Conservation (phyloP, 306 rosid genomes). For the Astragalus glycyphyllos region DNA sequence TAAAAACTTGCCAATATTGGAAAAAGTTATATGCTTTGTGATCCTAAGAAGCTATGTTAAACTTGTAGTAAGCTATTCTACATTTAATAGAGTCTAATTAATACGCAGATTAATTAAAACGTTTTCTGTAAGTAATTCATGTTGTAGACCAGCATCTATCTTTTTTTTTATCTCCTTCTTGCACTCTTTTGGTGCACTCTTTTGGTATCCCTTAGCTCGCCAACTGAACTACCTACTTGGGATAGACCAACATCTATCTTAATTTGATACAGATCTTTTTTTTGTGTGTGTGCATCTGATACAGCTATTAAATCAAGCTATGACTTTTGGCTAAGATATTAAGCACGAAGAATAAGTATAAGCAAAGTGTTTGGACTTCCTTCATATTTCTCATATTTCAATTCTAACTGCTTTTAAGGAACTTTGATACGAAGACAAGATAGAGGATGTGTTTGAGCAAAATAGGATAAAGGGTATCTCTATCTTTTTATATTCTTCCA, state of each 20-base stretch:
- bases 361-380: constrained; percentile 8
- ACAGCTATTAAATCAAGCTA: constrained; percentile 31
- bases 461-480: constrained; percentile 36
- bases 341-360: constrained; percentile 36
- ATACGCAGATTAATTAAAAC: constrained; percentile 16
- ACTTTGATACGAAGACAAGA: constrained; percentile 15
- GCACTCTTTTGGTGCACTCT: too few species aligned
- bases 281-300: constrained; percentile 20
- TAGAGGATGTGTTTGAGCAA: constrained; percentile 14
- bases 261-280: background rate
- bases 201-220: too few species aligned
- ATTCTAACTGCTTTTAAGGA: constrained; percentile 37
- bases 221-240: too few species aligned
- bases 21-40: constrained; percentile 1
- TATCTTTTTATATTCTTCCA: constrained; percentile 26
- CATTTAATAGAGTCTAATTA: constrained; percentile 16
- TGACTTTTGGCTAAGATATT: constrained; percentile 35
- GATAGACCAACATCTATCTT: too few species aligned
- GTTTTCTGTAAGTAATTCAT: constrained; percentile 19
- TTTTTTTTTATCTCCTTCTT: too few species aligned
- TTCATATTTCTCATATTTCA: constrained; percentile 22
- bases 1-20: constrained; percentile 2
- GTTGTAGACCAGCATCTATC: constrained; percentile 14
- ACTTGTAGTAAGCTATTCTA: constrained; percentile 19
- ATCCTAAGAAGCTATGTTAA: constrained; percentile 15